Evolutionary conservation across 148 eudicot genomes (phyloP).

Genomic region (Rhododendron molle): DNA sequence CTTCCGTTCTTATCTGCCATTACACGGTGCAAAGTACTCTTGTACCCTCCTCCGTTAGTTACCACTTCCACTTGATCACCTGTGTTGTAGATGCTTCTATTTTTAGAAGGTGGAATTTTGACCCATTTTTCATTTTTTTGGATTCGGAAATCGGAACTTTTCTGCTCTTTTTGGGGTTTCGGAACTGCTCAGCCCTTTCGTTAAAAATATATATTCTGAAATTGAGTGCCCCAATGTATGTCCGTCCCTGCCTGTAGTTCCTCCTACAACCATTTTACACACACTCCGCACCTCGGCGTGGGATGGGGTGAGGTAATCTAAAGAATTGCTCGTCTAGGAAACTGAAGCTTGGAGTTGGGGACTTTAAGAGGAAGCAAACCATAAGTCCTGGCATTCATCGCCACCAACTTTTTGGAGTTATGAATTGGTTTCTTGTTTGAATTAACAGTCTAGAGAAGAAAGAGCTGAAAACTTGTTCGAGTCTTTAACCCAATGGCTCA

Average conservation of each 20-base stretch:
- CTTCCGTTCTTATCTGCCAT: conserved; percentile 53
- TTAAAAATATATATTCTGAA: too few relatives aligned
- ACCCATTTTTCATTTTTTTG: conserved; percentile 59
- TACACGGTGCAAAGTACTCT: conserved; percentile 66
- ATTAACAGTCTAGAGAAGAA: conserved; percentile 32
- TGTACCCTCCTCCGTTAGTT: conserved; percentile 58
- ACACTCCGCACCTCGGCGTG: too few relatives aligned
- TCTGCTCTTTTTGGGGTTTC: too few relatives aligned
- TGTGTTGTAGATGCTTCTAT: conserved; percentile 62
- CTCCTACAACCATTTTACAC: not conserved
- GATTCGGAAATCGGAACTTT: too few relatives aligned
- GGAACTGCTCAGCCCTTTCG: too few relatives aligned
- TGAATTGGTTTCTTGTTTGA: conserved; percentile 32
- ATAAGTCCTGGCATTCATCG: not conserved
- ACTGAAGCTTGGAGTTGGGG: not conserved
- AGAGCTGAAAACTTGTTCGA: conserved; percentile 37
- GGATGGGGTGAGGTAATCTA: not conserved
- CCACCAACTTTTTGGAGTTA: not conserved
- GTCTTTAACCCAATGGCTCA: conserved; percentile 37
- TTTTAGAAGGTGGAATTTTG: conserved; percentile 75
- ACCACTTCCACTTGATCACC: conserved; percentile 82
- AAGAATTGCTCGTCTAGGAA: not conserved
- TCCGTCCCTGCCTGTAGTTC: not conserved
- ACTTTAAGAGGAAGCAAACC: not conserved
- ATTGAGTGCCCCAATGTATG: too few relatives aligned